Conservation (phyloP, 345 rosid species). For the Hibiscus mutabilis region DNA sequence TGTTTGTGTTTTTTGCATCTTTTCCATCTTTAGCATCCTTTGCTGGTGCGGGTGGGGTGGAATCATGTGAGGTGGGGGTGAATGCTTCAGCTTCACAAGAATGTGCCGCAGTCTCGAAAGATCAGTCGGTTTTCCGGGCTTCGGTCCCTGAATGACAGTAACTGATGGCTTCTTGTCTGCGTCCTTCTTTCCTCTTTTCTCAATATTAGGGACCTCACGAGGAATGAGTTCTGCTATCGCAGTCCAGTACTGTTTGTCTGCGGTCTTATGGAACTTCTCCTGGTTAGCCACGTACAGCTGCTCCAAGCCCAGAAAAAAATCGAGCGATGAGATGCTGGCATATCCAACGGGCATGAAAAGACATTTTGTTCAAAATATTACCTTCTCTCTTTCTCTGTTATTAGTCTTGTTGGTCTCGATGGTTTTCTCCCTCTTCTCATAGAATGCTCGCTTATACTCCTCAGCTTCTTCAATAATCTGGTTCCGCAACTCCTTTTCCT, state of each 20-base stretch:
- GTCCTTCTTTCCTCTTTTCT: constrained; percentile 48
- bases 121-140: constrained; percentile 74
- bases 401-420: constrained; percentile 50
- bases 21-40: constrained; percentile 31
- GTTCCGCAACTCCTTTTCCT: constrained; percentile 58
- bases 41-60: constrained; percentile 58
- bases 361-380: constrained; percentile 3
- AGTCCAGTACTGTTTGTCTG: constrained; percentile 56
- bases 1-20: constrained; percentile 11
- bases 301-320: constrained; percentile 11
- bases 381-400: constrained; percentile 75
- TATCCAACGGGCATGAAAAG: neutral
- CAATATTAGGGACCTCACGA: constrained; percentile 59
- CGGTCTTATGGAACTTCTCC: constrained; percentile 64
- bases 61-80: constrained; percentile 74
- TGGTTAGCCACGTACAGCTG: constrained; percentile 59
- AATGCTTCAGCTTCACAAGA: constrained; percentile 55
- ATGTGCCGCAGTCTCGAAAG: constrained; percentile 66
- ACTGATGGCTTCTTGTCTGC: constrained; percentile 49
- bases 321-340: neutral
- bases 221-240: constrained; percentile 65
- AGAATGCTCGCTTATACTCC: constrained; percentile 43
- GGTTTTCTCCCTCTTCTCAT: constrained; percentile 54
- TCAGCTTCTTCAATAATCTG: constrained; percentile 62
- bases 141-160: constrained; percentile 54